phyloP scores from a whole-genome alignment of 176 grass and related monocot species.

The Areca catechu region DNA sequence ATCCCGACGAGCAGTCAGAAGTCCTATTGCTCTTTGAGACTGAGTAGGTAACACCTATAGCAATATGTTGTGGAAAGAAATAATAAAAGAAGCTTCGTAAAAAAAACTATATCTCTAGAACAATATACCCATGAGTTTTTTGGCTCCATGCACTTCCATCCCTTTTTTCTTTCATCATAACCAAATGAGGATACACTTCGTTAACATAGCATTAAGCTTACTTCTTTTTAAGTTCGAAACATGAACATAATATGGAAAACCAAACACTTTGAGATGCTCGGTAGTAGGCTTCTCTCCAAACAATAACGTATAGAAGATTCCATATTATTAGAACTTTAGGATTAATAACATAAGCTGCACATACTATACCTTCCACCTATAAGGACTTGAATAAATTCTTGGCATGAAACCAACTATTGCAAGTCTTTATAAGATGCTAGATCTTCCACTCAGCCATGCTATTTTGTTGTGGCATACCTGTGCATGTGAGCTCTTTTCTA shows the following conservation, averaged over 20 bases:
- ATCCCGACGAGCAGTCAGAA: no score
- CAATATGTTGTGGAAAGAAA: no score
- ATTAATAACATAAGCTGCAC: neutral
- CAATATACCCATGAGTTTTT: neutral
- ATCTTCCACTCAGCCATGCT: neutral
- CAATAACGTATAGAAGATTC: no score
- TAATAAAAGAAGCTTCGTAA: no score
- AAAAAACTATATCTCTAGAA: neutral
- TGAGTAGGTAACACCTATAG: no score
- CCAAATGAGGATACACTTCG: neutral
- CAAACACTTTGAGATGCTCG: neutral
- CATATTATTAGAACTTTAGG: no score
- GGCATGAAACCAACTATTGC: neutral
- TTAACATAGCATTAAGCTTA: no score
- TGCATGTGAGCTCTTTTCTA: neutral
- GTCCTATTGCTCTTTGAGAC: no score
- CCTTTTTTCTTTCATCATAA: neutral
- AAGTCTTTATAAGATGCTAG: neutral
- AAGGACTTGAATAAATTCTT: neutral
- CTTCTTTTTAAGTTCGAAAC: neutral
- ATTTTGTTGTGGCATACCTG: neutral
- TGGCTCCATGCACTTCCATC: neutral
- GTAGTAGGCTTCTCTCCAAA: neutral
- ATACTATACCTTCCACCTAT: neutral
- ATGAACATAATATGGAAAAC: neutral